These are phyloP conservation scores for Candida jianshihensis DNA, from an alignment of 805 yeast genomes.

Conservation along the genomic window DNA sequence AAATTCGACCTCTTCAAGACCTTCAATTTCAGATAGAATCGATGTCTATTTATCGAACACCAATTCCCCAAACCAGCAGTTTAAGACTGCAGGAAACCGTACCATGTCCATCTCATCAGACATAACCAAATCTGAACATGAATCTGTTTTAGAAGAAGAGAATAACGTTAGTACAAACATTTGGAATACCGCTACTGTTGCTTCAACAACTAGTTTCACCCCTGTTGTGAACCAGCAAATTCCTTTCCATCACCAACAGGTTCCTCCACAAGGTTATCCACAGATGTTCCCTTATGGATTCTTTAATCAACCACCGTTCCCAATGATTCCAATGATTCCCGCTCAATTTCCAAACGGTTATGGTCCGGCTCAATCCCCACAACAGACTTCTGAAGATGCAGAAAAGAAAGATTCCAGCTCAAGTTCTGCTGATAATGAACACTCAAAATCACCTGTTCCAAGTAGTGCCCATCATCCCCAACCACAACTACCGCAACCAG, in stretches of 20 bases:
- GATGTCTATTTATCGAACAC: conserved; percentile 41
- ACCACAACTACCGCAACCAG: conserved; percentile 16
- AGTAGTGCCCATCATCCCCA: conserved; percentile 6
- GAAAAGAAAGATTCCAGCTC: background rate
- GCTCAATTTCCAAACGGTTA: conserved; percentile 13
- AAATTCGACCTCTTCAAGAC: conserved; percentile 13
- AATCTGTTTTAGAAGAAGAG: conserved; percentile 26
- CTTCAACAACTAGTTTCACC: conserved; percentile 49
- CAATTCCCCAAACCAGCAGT: conserved; percentile 40
- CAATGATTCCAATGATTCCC: conserved; percentile 27
- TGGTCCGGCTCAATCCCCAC: conserved; percentile 8
- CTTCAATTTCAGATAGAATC: conserved; percentile 43
- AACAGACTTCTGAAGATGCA: conserved; percentile 2
- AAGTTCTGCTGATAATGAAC: background rate
- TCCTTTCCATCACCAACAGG: conserved; percentile 1
- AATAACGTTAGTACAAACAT: conserved; percentile 28
- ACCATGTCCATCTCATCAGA: conserved; percentile 22
- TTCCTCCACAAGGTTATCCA: conserved; percentile 18
- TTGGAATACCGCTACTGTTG: conserved; percentile 68
- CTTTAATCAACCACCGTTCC: conserved; percentile 25
- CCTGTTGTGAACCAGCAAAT: conserved; percentile 30
- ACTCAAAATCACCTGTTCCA: background rate
- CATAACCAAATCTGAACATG: conserved; percentile 27
- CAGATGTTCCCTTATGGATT: conserved; percentile 30
- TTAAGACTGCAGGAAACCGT: conserved; percentile 18